Conservation (phyloP, 768 basidiomycete species). For the Kwoniella bestiolae region DNA sequence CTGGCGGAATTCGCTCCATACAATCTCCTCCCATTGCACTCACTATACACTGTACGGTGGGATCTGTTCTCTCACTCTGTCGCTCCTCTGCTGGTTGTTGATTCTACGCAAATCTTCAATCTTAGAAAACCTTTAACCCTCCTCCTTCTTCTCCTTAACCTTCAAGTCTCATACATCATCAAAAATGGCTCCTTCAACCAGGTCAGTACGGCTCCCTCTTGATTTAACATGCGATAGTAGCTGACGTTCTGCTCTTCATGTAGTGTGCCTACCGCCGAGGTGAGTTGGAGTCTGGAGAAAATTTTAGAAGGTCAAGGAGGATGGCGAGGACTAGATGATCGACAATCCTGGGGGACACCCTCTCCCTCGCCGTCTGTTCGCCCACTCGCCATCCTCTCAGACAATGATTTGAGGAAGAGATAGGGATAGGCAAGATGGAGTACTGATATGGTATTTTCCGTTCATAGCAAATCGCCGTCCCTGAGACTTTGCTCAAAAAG, state of each 20-base stretch:
- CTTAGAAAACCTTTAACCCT: neutral
- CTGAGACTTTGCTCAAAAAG: conserved; percentile 99
- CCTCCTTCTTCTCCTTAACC: conserved; percentile 31
- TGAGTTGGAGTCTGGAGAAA: conserved; percentile 37
- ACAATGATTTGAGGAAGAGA: neutral
- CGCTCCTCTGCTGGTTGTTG: conserved; percentile 6
- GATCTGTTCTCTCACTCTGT: neutral
- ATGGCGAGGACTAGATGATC: conserved; percentile 1
- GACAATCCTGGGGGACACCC: neutral
- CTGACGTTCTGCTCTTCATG: conserved; percentile 4
- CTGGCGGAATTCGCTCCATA: neutral
- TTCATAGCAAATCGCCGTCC: conserved; percentile 75
- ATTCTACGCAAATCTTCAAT: conserved; percentile 8
- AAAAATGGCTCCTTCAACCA: conserved; percentile 55
- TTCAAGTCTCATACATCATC: conserved; percentile 29
- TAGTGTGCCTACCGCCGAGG: conserved; percentile 51
- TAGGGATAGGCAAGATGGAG: conserved; percentile 3
- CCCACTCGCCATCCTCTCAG: neutral
- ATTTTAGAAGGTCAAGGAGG: conserved; percentile 11
- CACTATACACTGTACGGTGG: neutral
- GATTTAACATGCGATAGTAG: neutral
- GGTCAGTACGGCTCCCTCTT: conserved; percentile 28
- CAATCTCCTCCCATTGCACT: too few species aligned
- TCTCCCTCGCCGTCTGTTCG: neutral
- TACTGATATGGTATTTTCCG: conserved; percentile 5